A percentile compares a stretch with the other conserved stretches of the same genome.
These are phyloP conservation scores for Dissoconium aciculare DNA, from an alignment of 2,329 filamentous ascomycete genomes.

Conservation along the genomic window DNA sequence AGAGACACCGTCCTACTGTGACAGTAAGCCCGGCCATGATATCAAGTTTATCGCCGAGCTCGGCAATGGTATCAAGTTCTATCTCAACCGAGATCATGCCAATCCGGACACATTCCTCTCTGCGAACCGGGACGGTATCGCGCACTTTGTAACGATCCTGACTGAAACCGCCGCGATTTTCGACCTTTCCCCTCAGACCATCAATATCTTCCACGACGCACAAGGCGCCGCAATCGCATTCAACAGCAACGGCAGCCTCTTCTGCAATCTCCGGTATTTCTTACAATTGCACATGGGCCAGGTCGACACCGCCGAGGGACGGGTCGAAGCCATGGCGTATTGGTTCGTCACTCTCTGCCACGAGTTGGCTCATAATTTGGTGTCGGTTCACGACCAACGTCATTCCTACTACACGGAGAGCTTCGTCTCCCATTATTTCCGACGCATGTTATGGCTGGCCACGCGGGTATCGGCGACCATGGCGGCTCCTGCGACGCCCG, in stretches of 20 bases:
- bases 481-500: too few species aligned
- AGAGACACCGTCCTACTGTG: slow-evolving; percentile 71
- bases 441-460: slow-evolving; percentile 42
- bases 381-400: slow-evolving; percentile 57
- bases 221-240: slow-evolving; percentile 76
- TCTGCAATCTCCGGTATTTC: slow-evolving; percentile 88
- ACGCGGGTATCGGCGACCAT: slow-evolving; percentile 7
- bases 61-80: slow-evolving; percentile 58
- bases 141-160: slow-evolving; percentile 54
- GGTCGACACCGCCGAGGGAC: slow-evolving; percentile 34
- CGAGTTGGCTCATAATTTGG: slow-evolving; percentile 88
- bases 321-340: slow-evolving; percentile 59
- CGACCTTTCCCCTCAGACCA: slow-evolving; percentile 46
- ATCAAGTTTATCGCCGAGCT: slow-evolving; percentile 56
- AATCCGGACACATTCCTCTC: slow-evolving; percentile 44
- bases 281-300: slow-evolving; percentile 52
- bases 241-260: slow-evolving; percentile 73
- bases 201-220: slow-evolving; percentile 83
- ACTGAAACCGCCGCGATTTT: slow-evolving; percentile 59
- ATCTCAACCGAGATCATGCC: slow-evolving; percentile 43
- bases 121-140: slow-evolving; percentile 46
- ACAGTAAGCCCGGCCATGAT: slow-evolving; percentile 58
- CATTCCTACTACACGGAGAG: slow-evolving; percentile 79
- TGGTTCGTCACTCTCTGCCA: slow-evolving; percentile 97
- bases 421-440: slow-evolving; percentile 64